These are phyloP conservation scores for Didymella glomerata DNA, from an alignment of 2,329 filamentous ascomycete genomes.

Conservation along the genomic window DNA sequence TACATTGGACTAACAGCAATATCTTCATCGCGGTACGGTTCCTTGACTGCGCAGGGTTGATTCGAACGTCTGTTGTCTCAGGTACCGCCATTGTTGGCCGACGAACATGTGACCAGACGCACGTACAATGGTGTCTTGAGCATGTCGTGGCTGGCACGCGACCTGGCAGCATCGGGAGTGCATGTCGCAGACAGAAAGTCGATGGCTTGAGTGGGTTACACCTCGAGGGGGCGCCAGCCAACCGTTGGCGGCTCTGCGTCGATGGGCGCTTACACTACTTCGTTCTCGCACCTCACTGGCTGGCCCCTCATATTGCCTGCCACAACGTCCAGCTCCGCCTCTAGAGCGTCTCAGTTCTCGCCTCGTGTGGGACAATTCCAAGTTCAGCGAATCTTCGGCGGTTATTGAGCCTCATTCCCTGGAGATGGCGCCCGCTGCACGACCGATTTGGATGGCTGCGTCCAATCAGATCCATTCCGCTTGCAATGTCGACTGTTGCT, in stretches of 20 bases:
- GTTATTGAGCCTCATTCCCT: conserved; percentile 44
- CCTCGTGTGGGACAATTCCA: conserved; percentile 45
- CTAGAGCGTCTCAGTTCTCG: conserved; percentile 49
- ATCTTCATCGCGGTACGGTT: neutral
- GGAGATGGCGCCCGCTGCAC: conserved; percentile 45
- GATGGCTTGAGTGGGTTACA: conserved; percentile 19
- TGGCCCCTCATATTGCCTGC: conserved; percentile 35
- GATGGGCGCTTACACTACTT: conserved; percentile 36
- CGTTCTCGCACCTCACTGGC: conserved; percentile 40
- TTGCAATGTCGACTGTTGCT: conserved; percentile 36
- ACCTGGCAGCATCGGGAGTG: conserved; percentile 6
- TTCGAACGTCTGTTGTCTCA: conserved; percentile 5
- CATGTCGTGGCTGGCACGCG: conserved; percentile 14
- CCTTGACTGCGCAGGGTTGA: neutral
- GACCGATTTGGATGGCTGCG: conserved; percentile 33
- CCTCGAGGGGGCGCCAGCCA: conserved; percentile 23
- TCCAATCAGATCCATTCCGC: conserved; percentile 45
- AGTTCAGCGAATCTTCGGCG: conserved; percentile 49
- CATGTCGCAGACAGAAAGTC: conserved; percentile 14
- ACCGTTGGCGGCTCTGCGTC: conserved; percentile 35
- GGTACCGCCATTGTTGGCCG: conserved; percentile 2
- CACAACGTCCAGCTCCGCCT: conserved; percentile 41
- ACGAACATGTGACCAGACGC: neutral
- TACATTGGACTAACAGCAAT: neutral
- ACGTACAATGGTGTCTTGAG: neutral